phyloP scores from a whole-genome alignment of 441 rosid species.

The Gossypium gossypioides region DNA sequence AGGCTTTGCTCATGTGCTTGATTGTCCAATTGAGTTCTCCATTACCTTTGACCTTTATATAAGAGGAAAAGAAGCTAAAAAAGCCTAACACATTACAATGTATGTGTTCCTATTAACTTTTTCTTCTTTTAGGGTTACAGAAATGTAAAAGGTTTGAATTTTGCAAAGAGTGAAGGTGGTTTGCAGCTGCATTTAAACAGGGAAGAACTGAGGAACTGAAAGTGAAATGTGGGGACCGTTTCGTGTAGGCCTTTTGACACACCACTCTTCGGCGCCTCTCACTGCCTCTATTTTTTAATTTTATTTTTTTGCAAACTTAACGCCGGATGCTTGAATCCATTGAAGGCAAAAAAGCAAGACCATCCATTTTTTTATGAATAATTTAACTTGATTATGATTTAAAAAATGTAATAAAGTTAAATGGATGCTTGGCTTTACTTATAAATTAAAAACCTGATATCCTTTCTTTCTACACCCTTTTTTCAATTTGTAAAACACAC shows the following conservation, averaged over 20 bases:
- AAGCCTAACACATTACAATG: background rate
- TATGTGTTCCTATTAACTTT: background rate
- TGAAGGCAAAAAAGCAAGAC: too few species aligned
- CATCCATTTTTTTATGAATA: background rate
- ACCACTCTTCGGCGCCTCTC: conserved; percentile 1
- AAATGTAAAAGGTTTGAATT: background rate
- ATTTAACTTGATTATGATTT: background rate
- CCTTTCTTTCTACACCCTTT: background rate
- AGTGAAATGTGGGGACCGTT: background rate
- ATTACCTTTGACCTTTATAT: background rate
- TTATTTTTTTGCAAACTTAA: background rate
- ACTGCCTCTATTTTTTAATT: too few species aligned
- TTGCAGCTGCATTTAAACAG: background rate
- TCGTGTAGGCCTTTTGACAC: background rate
- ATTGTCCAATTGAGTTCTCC: background rate
- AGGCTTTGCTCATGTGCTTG: conserved; percentile 15
- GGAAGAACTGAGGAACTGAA: background rate
- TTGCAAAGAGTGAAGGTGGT: background rate
- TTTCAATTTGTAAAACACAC: background rate
- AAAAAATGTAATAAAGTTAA: background rate
- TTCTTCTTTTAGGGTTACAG: background rate
- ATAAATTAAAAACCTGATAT: background rate
- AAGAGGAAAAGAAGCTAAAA: background rate
- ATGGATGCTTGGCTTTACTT: background rate
- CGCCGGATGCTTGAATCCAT: background rate